Conservation (phyloP, 1,139 yeast species). For the Zygoascus hellenicus region DNA sequence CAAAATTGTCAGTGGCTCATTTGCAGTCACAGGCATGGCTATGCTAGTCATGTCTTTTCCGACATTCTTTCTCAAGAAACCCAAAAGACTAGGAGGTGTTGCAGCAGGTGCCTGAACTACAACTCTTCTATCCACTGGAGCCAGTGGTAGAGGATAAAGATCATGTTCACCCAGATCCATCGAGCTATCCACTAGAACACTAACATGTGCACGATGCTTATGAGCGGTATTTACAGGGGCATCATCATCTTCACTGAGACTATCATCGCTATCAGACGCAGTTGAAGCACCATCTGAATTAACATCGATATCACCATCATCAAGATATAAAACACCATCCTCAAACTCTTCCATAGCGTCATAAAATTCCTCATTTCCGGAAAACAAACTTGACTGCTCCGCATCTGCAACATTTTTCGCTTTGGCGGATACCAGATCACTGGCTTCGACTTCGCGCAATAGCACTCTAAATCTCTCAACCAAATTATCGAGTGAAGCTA, state of each 20-base stretch:
- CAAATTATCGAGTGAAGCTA: constrained; percentile 1
- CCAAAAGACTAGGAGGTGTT: constrained; percentile 75
- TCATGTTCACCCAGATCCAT: constrained; percentile 25
- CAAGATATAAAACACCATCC: constrained; percentile 28
- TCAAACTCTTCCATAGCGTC: constrained; percentile 59
- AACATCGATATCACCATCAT: constrained; percentile 25
- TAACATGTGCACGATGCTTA: constrained; percentile 5
- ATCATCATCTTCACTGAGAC: constrained; percentile 15
- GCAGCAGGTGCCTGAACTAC: constrained; percentile 57
- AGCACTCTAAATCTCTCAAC: constrained; percentile 4
- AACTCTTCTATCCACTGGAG: constrained; percentile 47
- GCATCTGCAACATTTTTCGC: neutral
- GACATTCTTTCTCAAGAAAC: constrained; percentile 79
- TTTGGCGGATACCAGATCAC: neutral
- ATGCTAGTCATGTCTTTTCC: constrained; percentile 84
- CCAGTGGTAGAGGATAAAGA: constrained; percentile 61
- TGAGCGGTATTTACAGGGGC: constrained; percentile 14
- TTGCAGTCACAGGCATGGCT: constrained; percentile 91
- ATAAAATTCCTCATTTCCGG: constrained; percentile 47
- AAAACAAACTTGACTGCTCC: constrained; percentile 25
- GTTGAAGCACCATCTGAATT: constrained; percentile 19
- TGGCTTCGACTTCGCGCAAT: neutral
- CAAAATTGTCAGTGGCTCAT: constrained; percentile 81
- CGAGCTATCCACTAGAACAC: constrained; percentile 6
- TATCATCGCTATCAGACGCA: constrained; percentile 21